Percentiles rank a stretch among this genome's conserved stretches.
phyloP scores from a whole-genome alignment of 1,284 basidiomycete genomes.

The Ceratobasidium sp. region DNA sequence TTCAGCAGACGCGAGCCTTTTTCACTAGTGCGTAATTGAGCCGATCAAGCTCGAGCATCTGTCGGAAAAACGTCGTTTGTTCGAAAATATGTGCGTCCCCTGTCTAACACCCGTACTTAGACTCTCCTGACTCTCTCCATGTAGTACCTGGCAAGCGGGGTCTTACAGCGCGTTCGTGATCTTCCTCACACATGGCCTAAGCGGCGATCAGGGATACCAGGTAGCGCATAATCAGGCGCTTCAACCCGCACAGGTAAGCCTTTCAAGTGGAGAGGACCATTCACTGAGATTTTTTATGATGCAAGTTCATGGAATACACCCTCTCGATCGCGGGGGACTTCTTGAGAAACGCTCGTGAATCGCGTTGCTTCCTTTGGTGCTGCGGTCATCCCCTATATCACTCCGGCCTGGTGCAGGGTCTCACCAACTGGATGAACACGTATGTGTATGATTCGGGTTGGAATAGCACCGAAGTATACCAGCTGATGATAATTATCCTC shows the following conservation, averaged over 20 bases:
- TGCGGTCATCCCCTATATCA: slow-evolving; percentile 29
- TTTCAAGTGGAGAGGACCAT: too few species aligned
- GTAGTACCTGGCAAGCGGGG: slow-evolving; percentile 1
- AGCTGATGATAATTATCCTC: background rate
- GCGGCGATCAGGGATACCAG: slow-evolving; percentile 31
- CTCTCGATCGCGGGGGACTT: background rate
- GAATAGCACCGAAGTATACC: background rate
- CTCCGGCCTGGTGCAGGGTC: background rate
- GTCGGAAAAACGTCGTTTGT: background rate
- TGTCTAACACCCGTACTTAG: background rate
- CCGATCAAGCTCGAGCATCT: slow-evolving; percentile 36
- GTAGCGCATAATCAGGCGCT: background rate
- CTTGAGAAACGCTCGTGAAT: background rate
- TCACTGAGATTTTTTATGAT: too few species aligned
- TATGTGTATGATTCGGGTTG: background rate
- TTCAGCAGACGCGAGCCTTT: background rate
- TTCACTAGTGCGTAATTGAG: slow-evolving; percentile 22
- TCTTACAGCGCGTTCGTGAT: background rate
- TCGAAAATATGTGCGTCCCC: slow-evolving; percentile 16
- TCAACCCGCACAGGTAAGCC: slow-evolving; percentile 4
- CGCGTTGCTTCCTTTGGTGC: background rate
- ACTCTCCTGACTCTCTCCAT: background rate
- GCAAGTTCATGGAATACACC: slow-evolving; percentile 14
- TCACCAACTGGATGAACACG: background rate
- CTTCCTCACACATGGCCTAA: slow-evolving; percentile 30